phyloP scores from a whole-genome alignment of 2,329 filamentous ascomycete species.

The Parastagonospora nodorum region DNA sequence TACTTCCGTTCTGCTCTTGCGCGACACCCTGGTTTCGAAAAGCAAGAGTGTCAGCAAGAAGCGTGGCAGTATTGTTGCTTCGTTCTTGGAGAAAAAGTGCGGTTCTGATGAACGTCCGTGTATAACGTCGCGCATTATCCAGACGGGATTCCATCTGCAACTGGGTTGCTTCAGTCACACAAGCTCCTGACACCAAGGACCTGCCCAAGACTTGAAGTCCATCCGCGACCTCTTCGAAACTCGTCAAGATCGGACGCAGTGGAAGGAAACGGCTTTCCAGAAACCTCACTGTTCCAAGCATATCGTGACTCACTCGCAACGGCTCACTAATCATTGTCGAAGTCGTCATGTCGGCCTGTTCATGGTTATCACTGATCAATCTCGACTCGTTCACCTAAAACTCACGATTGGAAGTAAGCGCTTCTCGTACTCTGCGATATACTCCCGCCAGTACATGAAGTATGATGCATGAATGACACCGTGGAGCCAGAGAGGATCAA shows the following conservation, averaged over 20 bases:
- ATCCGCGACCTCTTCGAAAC: neutral
- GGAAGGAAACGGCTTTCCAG: conserved; percentile 26
- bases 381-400: conserved; percentile 2
- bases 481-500: conserved; percentile 30
- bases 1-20: conserved; percentile 10
- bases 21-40: conserved; percentile 12
- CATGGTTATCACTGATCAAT: neutral
- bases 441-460: conserved; percentile 36
- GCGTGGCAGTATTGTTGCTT: conserved; percentile 1
- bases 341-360: conserved; percentile 4
- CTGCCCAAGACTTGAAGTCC: neutral
- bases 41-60: conserved; percentile 7
- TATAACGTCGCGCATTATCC: conserved; percentile 9
- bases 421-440: conserved; percentile 29
- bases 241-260: conserved; percentile 19
- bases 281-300: conserved; percentile 12
- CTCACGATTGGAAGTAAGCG: conserved; percentile 22
- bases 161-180: neutral
- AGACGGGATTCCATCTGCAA: conserved; percentile 6
- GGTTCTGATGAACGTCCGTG: neutral
- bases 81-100: conserved; percentile 6
- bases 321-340: conserved; percentile 20
- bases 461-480: conserved; percentile 35
- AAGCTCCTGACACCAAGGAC: neutral
- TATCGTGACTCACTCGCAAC: conserved; percentile 23